Conservation (phyloP, 495 filamentous ascomycete genomes). For the Penicillium egyptiacum region DNA sequence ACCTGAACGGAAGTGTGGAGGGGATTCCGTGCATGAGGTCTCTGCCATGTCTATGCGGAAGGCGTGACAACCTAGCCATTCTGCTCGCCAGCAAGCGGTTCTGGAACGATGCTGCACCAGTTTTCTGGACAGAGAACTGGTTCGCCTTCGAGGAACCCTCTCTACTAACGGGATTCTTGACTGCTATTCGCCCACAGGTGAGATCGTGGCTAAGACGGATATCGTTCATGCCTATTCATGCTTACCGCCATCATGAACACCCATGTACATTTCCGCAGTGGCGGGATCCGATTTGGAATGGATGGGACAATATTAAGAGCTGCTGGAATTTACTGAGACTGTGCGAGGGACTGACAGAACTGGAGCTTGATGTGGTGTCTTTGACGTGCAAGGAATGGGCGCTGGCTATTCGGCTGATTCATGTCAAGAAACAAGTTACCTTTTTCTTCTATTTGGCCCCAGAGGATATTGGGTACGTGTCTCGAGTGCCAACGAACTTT, state of each 20-base stretch:
- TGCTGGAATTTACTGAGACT: conserved; percentile 9
- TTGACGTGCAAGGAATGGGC: conserved; percentile 10
- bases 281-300: background rate
- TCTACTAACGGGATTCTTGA: conserved; percentile 21
- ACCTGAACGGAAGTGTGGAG: conserved; percentile 1
- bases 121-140: conserved; percentile 32
- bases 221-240: conserved; percentile 1
- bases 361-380: conserved; percentile 18
- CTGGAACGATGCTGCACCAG: conserved; percentile 25
- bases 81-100: conserved; percentile 26
- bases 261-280: background rate
- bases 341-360: conserved; percentile 15
- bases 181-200: conserved; percentile 14
- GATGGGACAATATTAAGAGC: conserved; percentile 1
- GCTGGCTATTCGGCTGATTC: conserved; percentile 2
- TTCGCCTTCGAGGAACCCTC: conserved; percentile 29
- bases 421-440: background rate
- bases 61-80: conserved; percentile 18
- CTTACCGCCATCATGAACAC: background rate
- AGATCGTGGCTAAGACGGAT: conserved; percentile 15
- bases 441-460: background rate
- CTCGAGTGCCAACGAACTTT: background rate
- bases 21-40: background rate
- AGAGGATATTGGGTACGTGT: background rate
- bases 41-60: conserved; percentile 26